These are phyloP conservation scores for Suillus clintonianus DNA, from an alignment of 768 basidiomycete genomes.

Conservation along the genomic window DNA sequence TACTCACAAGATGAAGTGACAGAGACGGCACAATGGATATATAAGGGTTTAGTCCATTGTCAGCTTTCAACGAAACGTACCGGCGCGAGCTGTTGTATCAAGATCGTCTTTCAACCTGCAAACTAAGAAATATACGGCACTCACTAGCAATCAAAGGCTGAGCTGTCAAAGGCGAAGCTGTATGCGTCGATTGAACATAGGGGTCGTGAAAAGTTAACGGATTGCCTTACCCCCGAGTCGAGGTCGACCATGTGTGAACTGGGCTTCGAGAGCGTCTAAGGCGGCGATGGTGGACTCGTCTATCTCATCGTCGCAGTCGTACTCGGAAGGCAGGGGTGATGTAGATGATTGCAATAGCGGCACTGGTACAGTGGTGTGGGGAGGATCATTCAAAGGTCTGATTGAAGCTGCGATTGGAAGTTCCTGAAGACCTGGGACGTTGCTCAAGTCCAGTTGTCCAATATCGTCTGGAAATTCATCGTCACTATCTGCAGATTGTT, in stretches of 20 bases:
- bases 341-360: neutral
- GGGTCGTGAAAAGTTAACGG: neutral
- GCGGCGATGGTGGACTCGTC: neutral
- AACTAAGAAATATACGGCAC: neutral
- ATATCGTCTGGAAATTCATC: slow-evolving; percentile 64
- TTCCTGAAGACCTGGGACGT: slow-evolving; percentile 31
- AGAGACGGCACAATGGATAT: neutral
- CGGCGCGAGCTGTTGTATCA: neutral
- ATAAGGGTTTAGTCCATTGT: neutral
- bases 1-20: neutral
- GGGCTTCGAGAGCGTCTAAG: neutral
- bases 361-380: neutral
- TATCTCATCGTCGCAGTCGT: slow-evolving; percentile 1
- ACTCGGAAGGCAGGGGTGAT: neutral
- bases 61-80: neutral
- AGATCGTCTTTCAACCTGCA: neutral
- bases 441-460: slow-evolving; percentile 48
- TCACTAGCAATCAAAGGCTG: neutral
- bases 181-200: neutral
- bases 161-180: neutral
- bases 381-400: slow-evolving; percentile 1
- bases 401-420: slow-evolving; percentile 4
- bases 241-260: neutral
- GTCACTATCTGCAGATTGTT: slow-evolving; percentile 19
- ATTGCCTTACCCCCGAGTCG: neutral